Base-by-base conservation (phyloP, 2,329 filamentous ascomycete species). In the Byssothecium circinans region DNA sequence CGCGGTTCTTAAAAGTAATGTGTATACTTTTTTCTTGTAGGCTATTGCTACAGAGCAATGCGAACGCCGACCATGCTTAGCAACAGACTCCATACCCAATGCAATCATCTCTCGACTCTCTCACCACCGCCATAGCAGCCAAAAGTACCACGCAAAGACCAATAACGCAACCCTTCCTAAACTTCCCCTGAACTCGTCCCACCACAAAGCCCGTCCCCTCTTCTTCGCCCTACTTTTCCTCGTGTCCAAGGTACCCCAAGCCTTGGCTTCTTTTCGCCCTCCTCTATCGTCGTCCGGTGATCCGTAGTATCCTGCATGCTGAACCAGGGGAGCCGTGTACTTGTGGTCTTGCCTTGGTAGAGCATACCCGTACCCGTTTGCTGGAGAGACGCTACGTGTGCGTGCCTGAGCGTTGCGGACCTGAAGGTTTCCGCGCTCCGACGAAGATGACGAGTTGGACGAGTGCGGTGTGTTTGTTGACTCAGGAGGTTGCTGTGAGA, bases 161-260 rank as follows among this genome's bases (percentile, higher is more conserved):
- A 88, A 80, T 77, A 81, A 82, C 5, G 76, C 77, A 3, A 91
- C 84, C 39, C 81, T 76, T 73, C 81, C 83, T 15, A 85, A 60
- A 36, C 81, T 85, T 8, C 75, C 79, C 70, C 77, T 78, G 30
- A 90, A 71, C 67, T 92, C 87, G 20, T 76, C 74, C 25, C 74
- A 65, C 5, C 87, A 78, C 4, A 82, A 65, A 1, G 68, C 66
- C 2, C 80, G 45, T 0, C 52, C 65, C 18, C 65, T 73, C 43
- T 72, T 74, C 41, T 72, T 65, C 57, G 62, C 58, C 59, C 65
- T 57, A 32, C 47, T 52, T 20, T 47, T 57, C 25, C 60, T 69
- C 38, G 58, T 64, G 40, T 69, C 67, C 40, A 48, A 58, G 38
- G 39, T 51, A 30, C 41, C 50, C 49, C 50, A 64, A 49, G 69